Conservation (phyloP, 2,329 filamentous ascomycete genomes). For the Bertia moriformis region DNA sequence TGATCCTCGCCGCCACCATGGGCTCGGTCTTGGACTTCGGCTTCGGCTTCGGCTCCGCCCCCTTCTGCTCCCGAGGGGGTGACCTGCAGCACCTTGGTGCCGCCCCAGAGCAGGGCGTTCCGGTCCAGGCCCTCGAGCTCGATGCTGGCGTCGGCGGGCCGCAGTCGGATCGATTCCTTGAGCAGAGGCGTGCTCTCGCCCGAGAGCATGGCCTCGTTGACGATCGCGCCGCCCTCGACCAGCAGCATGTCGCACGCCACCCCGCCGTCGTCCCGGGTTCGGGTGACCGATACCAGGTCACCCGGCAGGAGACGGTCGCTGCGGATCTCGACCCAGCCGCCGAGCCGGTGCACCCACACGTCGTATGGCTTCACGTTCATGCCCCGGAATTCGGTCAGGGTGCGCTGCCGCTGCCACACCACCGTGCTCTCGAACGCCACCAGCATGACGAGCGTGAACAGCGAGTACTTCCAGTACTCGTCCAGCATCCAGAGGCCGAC, state of each 20-base stretch:
- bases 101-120: conserved; percentile 89
- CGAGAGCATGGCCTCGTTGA: conserved; percentile 98
- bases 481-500: conserved; percentile 98
- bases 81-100: conserved; percentile 91
- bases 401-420: conserved; percentile 95
- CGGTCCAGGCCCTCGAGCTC: conserved; percentile 90
- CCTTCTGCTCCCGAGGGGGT: no score
- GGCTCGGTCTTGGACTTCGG: no score
- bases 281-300: conserved; percentile 78
- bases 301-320: conserved; percentile 88
- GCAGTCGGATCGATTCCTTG: conserved; percentile 88
- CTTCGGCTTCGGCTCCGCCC: no score
- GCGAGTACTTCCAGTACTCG: conserved; percentile 99
- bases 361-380: conserved; percentile 99
- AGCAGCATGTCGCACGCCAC: conserved; percentile 95
- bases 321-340: conserved; percentile 75
- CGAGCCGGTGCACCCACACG: conserved; percentile 75
- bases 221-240: conserved; percentile 87
- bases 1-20: background rate
- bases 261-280: conserved; percentile 91
- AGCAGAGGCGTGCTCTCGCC: conserved; percentile 92
- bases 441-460: conserved; percentile 98
- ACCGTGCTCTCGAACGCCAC: conserved; percentile 96
- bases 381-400: conserved; percentile 85
- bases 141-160: conserved; percentile 64